Conservation (phyloP, 176 grass and related monocot genomes). For the Rhynchospora tenuis region DNA sequence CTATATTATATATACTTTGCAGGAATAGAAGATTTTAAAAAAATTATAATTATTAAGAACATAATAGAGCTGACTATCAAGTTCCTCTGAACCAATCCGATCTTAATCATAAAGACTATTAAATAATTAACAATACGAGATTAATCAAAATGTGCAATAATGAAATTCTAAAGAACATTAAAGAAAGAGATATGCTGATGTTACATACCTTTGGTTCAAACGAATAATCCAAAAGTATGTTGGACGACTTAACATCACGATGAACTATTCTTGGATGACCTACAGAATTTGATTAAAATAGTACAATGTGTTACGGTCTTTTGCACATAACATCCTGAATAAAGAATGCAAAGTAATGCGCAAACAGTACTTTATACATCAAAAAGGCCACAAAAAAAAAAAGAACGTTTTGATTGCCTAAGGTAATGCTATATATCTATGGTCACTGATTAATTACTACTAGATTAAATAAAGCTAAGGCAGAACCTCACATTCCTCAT, state of each 20-base stretch:
- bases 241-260: constrained; percentile 33
- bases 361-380: neutral
- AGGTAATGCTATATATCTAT: no score
- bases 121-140: neutral
- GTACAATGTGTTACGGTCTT: neutral
- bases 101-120: neutral
- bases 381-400: neutral
- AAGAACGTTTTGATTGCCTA: neutral
- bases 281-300: constrained; percentile 8
- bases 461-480: neutral
- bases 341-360: neutral
- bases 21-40: neutral
- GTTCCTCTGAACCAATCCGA: neutral
- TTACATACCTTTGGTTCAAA: constrained; percentile 34
- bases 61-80: neutral
- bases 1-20: neutral
- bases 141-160: neutral
- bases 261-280: constrained; percentile 38
- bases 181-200: neutral
- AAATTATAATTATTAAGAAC: neutral
- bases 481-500: constrained; percentile 33
- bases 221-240: constrained; percentile 37
- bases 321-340: neutral
- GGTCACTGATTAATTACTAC: neutral
- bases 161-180: neutral